A percentile compares a stretch with the other conserved stretches of the same genome.
Conservation (phyloP, 345 rosid species). For the Brassica incana region DNA sequence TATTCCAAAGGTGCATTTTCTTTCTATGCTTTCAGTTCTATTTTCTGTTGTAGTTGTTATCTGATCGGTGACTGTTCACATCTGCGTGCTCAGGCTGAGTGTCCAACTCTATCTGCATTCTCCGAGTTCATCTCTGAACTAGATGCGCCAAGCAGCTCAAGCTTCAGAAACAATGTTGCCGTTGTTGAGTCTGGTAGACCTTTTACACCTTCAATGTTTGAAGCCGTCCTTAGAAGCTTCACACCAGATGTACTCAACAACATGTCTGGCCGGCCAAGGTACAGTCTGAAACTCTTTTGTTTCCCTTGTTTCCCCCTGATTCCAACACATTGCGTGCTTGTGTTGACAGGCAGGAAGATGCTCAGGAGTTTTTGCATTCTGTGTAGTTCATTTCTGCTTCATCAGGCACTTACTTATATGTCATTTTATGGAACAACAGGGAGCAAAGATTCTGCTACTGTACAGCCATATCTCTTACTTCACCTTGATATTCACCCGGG, state of each 20-base stretch:
- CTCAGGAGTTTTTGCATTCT: not conserved
- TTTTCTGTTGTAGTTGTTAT: not conserved
- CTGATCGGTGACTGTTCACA: conserved; percentile 14
- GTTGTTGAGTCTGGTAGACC: too few species aligned
- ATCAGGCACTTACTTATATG: conserved; percentile 3
- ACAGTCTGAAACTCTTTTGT: too few species aligned
- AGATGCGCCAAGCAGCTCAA: not conserved
- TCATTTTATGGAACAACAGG: conserved; percentile 47
- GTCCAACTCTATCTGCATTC: conserved; percentile 76
- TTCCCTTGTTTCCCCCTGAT: too few species aligned
- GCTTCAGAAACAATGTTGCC: too few species aligned
- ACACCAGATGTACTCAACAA: too few species aligned
- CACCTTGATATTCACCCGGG: conserved; percentile 87
- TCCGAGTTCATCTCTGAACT: conserved; percentile 62
- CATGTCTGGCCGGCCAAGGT: too few species aligned
- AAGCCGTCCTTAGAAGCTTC: too few species aligned
- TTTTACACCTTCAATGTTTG: too few species aligned
- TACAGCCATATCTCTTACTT: conserved; percentile 44
- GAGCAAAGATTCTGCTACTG: conserved; percentile 60
- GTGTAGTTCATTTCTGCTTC: not conserved
- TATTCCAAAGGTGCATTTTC: conserved; percentile 57
- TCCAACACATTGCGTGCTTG: too few species aligned
- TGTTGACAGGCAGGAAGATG: too few species aligned
- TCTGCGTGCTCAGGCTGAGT: conserved; percentile 57
- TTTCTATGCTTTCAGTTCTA: not conserved